Evolutionary conservation across 768 basidiomycete genomes (phyloP).

Genomic region (Boletus rubescentipes): DNA sequence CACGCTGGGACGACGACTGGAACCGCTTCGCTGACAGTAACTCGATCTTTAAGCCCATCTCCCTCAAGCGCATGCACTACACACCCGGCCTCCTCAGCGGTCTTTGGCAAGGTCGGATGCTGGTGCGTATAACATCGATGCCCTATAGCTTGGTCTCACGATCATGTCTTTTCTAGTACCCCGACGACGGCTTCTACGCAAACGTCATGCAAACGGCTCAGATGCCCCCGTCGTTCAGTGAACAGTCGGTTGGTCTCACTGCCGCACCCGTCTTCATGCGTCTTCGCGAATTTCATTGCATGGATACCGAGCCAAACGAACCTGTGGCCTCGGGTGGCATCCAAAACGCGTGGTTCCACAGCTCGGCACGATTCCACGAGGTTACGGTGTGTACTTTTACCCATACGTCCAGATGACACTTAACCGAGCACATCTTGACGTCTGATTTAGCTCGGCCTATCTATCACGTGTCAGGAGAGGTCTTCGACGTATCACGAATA

Average conservation of each 20-base stretch:
- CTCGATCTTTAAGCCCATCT: constrained; percentile 32
- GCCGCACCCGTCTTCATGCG: constrained; percentile 59
- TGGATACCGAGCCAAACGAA: constrained; percentile 37
- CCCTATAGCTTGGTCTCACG: not conserved
- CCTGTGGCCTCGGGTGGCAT: constrained; percentile 37
- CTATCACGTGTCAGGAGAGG: constrained; percentile 23
- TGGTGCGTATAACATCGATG: constrained; percentile 44
- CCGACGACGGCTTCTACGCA: constrained; percentile 18
- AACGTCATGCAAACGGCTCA: constrained; percentile 21
- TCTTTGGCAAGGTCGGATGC: constrained; percentile 61
- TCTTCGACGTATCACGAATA: constrained; percentile 43
- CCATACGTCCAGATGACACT: not conserved
- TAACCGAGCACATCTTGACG: not conserved
- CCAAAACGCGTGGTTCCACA: constrained; percentile 43
- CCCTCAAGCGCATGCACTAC: constrained; percentile 39
- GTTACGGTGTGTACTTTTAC: constrained; percentile 23
- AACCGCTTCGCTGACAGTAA: constrained; percentile 49
- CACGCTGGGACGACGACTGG: constrained; percentile 57
- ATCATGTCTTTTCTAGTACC: constrained; percentile 9
- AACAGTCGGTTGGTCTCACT: constrained; percentile 35
- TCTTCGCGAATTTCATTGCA: constrained; percentile 53
- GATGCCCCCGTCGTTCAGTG: constrained; percentile 33
- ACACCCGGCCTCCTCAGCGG: constrained; percentile 53
- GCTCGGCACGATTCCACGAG: constrained; percentile 15
- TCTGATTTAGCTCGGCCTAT: constrained; percentile 19